A percentile compares a stretch with the other conserved stretches of the same genome.
phyloP scores from a whole-genome alignment of 805 yeast species.

The Starmerella vaccinii region DNA sequence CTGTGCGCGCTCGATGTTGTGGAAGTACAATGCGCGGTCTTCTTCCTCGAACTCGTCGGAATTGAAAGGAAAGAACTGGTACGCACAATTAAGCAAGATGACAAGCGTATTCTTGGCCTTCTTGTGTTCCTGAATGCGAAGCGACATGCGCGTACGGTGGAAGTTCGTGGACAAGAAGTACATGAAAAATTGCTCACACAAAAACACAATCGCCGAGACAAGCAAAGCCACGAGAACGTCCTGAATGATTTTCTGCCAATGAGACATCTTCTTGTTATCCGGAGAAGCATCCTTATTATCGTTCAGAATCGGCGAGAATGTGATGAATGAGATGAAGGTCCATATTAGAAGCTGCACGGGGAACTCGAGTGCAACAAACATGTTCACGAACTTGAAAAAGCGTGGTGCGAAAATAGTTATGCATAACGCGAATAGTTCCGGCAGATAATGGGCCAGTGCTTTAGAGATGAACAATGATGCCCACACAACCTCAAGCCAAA shows the following conservation, averaged over 20 bases:
- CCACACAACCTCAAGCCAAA: conserved; percentile 36
- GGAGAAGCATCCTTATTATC: conserved; percentile 25
- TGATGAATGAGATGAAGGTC: conserved; percentile 32
- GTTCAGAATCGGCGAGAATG: conserved; percentile 31
- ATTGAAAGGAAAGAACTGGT: conserved; percentile 30
- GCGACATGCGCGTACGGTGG: conserved; percentile 34
- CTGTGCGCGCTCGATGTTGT: conserved; percentile 22
- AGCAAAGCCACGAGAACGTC: conserved; percentile 33
- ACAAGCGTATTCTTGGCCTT: conserved; percentile 27
- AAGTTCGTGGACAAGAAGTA: conserved; percentile 34
- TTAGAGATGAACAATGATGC: conserved; percentile 31
- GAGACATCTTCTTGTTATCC: conserved; percentile 20
- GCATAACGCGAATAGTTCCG: conserved; percentile 26
- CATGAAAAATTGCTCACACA: conserved; percentile 32
- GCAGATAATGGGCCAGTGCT: conserved; percentile 31
- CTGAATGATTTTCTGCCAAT: conserved; percentile 32
- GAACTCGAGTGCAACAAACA: conserved; percentile 31
- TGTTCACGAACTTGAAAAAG: conserved; percentile 28
- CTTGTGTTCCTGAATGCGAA: conserved; percentile 33
- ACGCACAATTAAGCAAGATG: conserved; percentile 29
- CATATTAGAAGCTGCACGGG: conserved; percentile 31
- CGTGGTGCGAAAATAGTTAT: conserved; percentile 30
- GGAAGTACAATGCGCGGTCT: conserved; percentile 28
- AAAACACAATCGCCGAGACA: conserved; percentile 31
- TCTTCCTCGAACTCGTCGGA: conserved; percentile 33